Percentiles rank a stretch among this genome's conserved stretches.
These are phyloP conservation scores for Pascua sp. DNA, from an alignment of 1,284 basidiomycete species.

Conservation along the genomic window DNA sequence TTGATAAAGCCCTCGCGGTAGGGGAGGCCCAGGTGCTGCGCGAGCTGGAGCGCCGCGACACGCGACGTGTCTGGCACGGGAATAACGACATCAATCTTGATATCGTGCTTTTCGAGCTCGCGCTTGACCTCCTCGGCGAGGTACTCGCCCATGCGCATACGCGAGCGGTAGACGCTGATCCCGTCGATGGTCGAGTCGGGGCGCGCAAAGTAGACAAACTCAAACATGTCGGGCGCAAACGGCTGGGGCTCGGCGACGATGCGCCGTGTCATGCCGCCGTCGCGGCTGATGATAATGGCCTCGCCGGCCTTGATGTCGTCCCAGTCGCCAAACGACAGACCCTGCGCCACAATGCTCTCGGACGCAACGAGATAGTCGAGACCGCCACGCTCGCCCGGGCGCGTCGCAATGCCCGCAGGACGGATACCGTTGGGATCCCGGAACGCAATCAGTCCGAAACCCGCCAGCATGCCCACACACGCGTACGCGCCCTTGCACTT, in stretches of 20 bases:
- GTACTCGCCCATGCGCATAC: conserved; percentile 99
- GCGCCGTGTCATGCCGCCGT: conserved; percentile 62
- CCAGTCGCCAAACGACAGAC: conserved; percentile 85
- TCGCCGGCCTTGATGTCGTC: conserved; percentile 91
- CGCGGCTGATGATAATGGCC: conserved; percentile 90
- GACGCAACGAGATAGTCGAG: conserved; percentile 88
- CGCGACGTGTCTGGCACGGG: conserved; percentile 97
- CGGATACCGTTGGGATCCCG: conserved; percentile 98
- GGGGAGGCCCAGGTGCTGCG: conserved; percentile 83
- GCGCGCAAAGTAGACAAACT: conserved; percentile 97
- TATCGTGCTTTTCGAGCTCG: conserved; percentile 64
- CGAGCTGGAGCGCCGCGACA: conserved; percentile 91
- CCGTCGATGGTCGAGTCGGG: conserved; percentile 98
- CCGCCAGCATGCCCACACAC: conserved; percentile 96
- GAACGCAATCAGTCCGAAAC: conserved; percentile 97
- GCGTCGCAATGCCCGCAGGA: conserved; percentile 76
- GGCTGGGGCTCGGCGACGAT: conserved; percentile 65
- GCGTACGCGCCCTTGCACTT: conserved; percentile 91
- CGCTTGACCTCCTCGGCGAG: conserved; percentile 82
- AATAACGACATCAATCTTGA: conserved; percentile 90
- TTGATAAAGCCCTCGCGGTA: conserved; percentile 99
- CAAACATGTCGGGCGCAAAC: conserved; percentile 98
- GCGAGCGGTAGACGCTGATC: conserved; percentile 91
- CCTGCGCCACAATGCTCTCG: conserved; percentile 95
- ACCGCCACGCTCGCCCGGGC: conserved; percentile 54